Evolutionary conservation across 345 rosid species (phyloP).

Genomic region (Ceriops decandra): DNA sequence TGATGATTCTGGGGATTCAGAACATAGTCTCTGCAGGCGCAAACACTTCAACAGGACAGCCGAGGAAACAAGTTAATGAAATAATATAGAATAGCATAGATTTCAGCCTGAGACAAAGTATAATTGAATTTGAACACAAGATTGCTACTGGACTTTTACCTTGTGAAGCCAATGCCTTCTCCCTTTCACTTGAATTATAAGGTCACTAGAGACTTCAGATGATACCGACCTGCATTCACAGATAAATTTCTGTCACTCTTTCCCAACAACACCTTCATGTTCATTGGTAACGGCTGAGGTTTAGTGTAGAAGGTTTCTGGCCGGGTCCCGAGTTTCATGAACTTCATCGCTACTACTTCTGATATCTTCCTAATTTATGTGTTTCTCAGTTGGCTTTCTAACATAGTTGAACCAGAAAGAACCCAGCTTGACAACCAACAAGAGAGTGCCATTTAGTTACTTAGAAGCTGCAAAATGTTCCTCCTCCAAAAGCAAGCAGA

Average conservation of each 20-base stretch:
- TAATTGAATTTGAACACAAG: constrained; percentile 3
- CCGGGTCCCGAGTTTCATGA: constrained; percentile 97
- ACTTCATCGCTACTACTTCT: constrained; percentile 66
- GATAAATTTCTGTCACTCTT: constrained; percentile 7
- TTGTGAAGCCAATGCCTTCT: constrained; percentile 86
- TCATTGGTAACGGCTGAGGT: background rate
- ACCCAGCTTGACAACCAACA: constrained; percentile 16
- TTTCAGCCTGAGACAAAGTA: background rate
- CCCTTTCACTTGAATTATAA: constrained; percentile 72
- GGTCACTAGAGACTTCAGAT: constrained; percentile 94
- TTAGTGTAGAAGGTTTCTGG: constrained; percentile 86
- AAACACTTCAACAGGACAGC: constrained; percentile 86
- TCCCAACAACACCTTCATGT: background rate
- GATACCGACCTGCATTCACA: constrained; percentile 69
- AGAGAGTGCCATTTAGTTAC: constrained; percentile 18
- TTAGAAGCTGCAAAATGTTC: constrained; percentile 17
- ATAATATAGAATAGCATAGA: background rate
- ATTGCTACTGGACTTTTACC: constrained; percentile 36
- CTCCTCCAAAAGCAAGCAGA: constrained; percentile 24
- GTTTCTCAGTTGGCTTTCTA: constrained; percentile 15
- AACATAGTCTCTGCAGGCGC: constrained; percentile 64
- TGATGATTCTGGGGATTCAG: constrained; percentile 69
- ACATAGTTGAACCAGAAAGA: constrained; percentile 16
- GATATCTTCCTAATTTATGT: constrained; percentile 19
- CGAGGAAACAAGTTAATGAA: constrained; percentile 55